Conservation (phyloP, 257 asterid genomes). For the Solanum sejunctum region DNA sequence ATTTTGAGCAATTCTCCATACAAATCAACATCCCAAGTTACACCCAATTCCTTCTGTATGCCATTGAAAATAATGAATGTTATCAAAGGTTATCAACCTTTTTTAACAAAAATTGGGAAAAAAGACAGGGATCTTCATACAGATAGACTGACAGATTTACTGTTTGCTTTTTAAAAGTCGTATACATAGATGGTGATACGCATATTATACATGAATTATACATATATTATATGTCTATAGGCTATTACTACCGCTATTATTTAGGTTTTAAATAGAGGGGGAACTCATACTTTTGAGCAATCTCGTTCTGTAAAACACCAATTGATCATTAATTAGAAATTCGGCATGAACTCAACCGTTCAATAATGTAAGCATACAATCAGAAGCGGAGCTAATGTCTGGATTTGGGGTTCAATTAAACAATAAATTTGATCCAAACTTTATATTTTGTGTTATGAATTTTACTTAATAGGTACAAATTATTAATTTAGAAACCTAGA, state of each 20-base stretch:
- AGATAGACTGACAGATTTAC: too few relatives aligned
- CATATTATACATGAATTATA: too few relatives aligned
- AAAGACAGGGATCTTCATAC: background rate
- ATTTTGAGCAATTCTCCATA: constrained; percentile 91
- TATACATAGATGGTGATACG: too few relatives aligned
- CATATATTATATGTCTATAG: too few relatives aligned
- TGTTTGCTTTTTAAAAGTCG: too few relatives aligned
- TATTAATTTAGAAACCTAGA: background rate
- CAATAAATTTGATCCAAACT: background rate
- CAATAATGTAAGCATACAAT: background rate
- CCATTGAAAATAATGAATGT: background rate
- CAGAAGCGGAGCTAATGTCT: background rate
- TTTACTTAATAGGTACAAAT: background rate
- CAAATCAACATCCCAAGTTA: constrained; percentile 88
- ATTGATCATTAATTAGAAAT: background rate
- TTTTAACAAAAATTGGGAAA: background rate
- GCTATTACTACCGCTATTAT: background rate
- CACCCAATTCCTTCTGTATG: constrained; percentile 76
- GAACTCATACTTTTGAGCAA: background rate
- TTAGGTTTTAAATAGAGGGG: background rate
- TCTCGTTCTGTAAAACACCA: background rate
- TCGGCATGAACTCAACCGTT: background rate
- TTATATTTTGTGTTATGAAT: background rate
- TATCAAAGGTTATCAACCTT: background rate
- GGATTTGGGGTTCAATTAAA: background rate